These are phyloP conservation scores for Thielaviopsis musarum DNA, from an alignment of 2,329 filamentous ascomycete species.

Conservation along the genomic window DNA sequence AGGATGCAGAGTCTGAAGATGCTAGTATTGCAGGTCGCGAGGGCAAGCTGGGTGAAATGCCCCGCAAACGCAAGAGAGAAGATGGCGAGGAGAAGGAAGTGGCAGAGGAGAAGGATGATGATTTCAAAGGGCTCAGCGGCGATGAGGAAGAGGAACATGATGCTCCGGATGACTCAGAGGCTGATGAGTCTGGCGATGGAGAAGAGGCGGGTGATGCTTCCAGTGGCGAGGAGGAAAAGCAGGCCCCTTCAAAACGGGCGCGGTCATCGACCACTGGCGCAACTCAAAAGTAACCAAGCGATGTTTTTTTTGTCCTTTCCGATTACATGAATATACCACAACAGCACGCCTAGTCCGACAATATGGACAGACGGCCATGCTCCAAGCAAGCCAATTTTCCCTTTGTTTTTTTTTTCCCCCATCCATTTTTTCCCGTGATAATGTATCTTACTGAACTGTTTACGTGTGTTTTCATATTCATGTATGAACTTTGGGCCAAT, in stretches of 20 bases:
- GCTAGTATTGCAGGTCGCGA: conserved; percentile 50
- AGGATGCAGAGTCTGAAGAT: conserved; percentile 25
- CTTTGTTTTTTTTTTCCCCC: neutral
- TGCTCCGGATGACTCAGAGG: conserved; percentile 14
- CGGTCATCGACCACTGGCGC: conserved; percentile 1
- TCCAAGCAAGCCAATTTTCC: neutral
- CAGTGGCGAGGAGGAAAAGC: conserved; percentile 4
- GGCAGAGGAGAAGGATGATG: conserved; percentile 19
- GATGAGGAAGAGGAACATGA: conserved; percentile 18
- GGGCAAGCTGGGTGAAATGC: conserved; percentile 74
- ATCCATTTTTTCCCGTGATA: neutral
- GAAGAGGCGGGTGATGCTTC: neutral
- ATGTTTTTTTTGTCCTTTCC: neutral
- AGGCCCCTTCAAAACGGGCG: neutral
- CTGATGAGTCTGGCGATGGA: conserved; percentile 18
- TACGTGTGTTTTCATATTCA: neutral
- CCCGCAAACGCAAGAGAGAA: conserved; percentile 55
- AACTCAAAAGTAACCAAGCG: conserved; percentile 2
- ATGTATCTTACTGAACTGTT: neutral
- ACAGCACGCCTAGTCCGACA: neutral
- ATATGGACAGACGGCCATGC: neutral
- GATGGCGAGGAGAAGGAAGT: conserved; percentile 29
- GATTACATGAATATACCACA: neutral
- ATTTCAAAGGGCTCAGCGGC: conserved; percentile 33
- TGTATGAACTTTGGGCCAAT: no score